Evolutionary conservation across 768 basidiomycete genomes (phyloP).

Genomic region (Artomyces pyxidatus): DNA sequence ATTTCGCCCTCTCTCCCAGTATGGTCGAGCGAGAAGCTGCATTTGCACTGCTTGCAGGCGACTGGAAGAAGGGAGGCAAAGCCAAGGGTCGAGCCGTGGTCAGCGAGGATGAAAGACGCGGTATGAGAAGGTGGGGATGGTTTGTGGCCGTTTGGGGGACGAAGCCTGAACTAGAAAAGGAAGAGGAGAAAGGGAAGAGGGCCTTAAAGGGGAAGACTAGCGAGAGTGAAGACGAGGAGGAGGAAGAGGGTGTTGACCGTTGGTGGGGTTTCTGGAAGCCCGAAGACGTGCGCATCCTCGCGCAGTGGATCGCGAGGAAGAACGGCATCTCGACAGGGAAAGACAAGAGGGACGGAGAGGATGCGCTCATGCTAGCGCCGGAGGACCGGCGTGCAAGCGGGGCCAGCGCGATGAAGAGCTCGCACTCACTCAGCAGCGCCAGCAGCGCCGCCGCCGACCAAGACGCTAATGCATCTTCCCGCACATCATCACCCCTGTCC

Average conservation of each 20-base stretch:
- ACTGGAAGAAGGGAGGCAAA: slow-evolving; percentile 29
- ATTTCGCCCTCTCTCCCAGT: slow-evolving; percentile 60
- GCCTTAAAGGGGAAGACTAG: slow-evolving; percentile 17
- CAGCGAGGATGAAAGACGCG: slow-evolving; percentile 40
- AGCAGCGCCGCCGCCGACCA: neutral
- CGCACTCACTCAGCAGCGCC: neutral
- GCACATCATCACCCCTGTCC: slow-evolving; percentile 16
- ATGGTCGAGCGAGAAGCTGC: slow-evolving; percentile 45
- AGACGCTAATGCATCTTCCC: slow-evolving; percentile 6
- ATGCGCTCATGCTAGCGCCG: neutral
- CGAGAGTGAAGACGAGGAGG: slow-evolving; percentile 22
- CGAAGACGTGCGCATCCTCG: slow-evolving; percentile 53
- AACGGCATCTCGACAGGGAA: slow-evolving; percentile 31
- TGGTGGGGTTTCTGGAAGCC: slow-evolving; percentile 78
- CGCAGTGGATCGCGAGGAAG: slow-evolving; percentile 55
- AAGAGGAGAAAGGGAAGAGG: slow-evolving; percentile 18
- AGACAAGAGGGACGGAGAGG: slow-evolving; percentile 4
- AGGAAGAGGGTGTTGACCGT: slow-evolving; percentile 35
- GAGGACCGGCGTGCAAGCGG: neutral
- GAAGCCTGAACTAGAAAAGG: slow-evolving; percentile 30
- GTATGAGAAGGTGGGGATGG: slow-evolving; percentile 62
- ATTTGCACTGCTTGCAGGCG: slow-evolving; percentile 25
- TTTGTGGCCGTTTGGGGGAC: slow-evolving; percentile 71
- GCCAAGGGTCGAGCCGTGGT: slow-evolving; percentile 32
- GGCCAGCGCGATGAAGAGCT: neutral